These are phyloP conservation scores for Eremothecium gossypii DNA, from an alignment of 1,139 yeast genomes.

Conservation along the genomic window DNA sequence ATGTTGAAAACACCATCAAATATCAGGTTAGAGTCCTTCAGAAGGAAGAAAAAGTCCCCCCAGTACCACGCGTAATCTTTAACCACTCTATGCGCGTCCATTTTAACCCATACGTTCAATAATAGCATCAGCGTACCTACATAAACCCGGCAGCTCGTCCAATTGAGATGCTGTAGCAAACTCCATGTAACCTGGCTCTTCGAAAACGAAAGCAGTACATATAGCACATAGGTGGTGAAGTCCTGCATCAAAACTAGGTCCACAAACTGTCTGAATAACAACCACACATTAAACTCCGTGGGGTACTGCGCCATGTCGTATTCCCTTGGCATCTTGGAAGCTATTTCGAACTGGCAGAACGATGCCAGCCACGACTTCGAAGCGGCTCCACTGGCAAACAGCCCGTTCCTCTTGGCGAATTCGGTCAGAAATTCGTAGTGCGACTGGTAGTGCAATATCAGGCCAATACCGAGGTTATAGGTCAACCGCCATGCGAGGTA, in stretches of 20 bases:
- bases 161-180: conserved; percentile 26
- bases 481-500: conserved; percentile 71
- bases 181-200: conserved; percentile 12
- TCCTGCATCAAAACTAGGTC: conserved; percentile 83
- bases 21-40: conserved; percentile 66
- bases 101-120: conserved; percentile 78
- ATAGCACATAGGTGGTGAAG: conserved; percentile 65
- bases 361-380: conserved; percentile 35
- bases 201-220: conserved; percentile 53
- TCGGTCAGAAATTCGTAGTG: conserved; percentile 46
- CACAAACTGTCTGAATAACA: conserved; percentile 68
- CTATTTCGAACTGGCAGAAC: conserved; percentile 41
- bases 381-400: conserved; percentile 35
- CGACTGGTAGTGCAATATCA: conserved; percentile 59
- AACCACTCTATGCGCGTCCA: conserved; percentile 82
- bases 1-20: conserved; percentile 88
- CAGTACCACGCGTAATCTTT: conserved; percentile 94
- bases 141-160: conserved; percentile 33
- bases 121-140: conserved; percentile 45
- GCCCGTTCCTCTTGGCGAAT: conserved; percentile 40
- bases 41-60: conserved; percentile 87
- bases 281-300: conserved; percentile 76
- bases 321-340: conserved; percentile 50
- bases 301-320: conserved; percentile 50
- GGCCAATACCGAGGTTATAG: conserved; percentile 76